Evolutionary conservation across 805 yeast species (phyloP).

Genomic region (Teunomyces panamensis): DNA sequence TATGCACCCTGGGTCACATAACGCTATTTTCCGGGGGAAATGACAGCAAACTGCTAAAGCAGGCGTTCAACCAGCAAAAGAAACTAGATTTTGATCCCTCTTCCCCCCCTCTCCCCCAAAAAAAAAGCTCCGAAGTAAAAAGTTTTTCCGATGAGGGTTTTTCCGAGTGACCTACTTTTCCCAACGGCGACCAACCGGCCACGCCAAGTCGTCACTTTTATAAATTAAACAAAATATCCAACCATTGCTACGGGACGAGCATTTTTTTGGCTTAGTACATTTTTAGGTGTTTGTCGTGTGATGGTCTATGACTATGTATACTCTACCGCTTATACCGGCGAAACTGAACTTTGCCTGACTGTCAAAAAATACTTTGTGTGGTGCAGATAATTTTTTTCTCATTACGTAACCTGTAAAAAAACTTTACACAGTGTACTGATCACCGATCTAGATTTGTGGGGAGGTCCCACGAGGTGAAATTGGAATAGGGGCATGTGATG

Average conservation of each 20-base stretch:
- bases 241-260: no score
- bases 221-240: no score
- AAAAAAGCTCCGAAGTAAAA: not conserved
- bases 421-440: not conserved
- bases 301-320: no score
- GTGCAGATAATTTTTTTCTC: not conserved
- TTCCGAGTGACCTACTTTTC: not conserved
- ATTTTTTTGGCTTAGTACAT: no score
- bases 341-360: not conserved
- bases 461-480: slow-evolving; percentile 3
- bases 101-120: not conserved
- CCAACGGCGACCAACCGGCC: no score
- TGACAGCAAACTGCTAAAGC: not conserved
- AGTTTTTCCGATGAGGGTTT: slow-evolving; percentile 4
- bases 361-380: not conserved
- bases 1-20: slow-evolving; percentile 3
- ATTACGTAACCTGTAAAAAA: not conserved
- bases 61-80: not conserved
- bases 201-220: no score
- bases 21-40: not conserved
- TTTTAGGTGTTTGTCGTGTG: no score
- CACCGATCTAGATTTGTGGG: slow-evolving; percentile 3
- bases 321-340: not conserved
- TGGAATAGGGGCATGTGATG: slow-evolving; percentile 2
- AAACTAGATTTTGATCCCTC: not conserved